Base-by-base conservation (phyloP, 495 filamentous ascomycete genomes). In the Chaetomium tenue region DNA sequence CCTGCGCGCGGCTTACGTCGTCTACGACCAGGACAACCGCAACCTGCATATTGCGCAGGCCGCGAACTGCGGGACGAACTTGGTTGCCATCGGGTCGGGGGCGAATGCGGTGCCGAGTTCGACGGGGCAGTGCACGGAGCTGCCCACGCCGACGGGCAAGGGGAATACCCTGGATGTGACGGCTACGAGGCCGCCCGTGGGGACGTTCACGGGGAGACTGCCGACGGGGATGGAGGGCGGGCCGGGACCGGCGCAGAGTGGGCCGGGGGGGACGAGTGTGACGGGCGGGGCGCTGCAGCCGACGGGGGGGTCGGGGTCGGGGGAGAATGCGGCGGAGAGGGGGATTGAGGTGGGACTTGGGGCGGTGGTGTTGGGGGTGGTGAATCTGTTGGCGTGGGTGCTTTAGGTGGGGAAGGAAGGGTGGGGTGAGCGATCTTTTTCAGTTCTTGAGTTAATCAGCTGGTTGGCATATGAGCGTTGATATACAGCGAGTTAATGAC, bases 1-100 rank as follows among this genome's bases (percentile, higher is more conserved):
- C 62, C 58, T 76, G 20, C 64, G 74, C 44, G 71, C 72, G 20
- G 74, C 72, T 0, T 76, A 76, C 26, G 74, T 70, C 5, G 75
- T 77, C 11, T 74, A 67, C 42, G 75, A 77, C 62, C 72, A 74
- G 65, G 75, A 77, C 62, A 74, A 77, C 60, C 63, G 70, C 26
- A 67, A 70, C 48, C 42, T 77, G 33, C 74, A 74, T 46, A 23
- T 76, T 18, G 76, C 76, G 1, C 75, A 78, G 65, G 75, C 75
- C 16, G 75, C 74, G 13, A 69, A 74, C 61, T 77, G 75, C 48
- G 74, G 72, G 2, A 63, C 59, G 5, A 72, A 74, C 58, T 56
- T 77, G 20, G 71, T 76, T 2, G 68, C 75, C 12, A 74, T 77
- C 28, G 66, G 71, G 13, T 58, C 39, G n/a, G 72, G 72, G 28